Evolutionary conservation across 2,329 filamentous ascomycete species (phyloP), one percentile per base, ranked within the genome.

Genomic region (Graphilbum ipis-grandicollis): DNA sequence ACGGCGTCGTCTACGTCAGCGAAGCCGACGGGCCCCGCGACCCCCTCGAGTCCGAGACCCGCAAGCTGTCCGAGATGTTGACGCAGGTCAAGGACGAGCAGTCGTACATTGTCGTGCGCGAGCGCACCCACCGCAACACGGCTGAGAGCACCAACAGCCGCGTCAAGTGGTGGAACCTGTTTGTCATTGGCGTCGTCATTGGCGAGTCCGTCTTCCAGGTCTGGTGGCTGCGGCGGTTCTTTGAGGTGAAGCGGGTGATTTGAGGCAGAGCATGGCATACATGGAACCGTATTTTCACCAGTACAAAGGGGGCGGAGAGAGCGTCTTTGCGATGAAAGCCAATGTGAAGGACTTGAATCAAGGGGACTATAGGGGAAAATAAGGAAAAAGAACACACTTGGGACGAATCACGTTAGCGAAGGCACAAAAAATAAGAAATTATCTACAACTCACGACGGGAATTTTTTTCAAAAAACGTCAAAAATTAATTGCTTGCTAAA

Each of bases 141-240:
- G 90, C 90, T 45, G 90, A 98, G 66, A 94, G 86, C 70, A 98
- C 90, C 52, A 98, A 98, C 60, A 72, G 75, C 48, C 73, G 90
- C 47, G 90, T 98, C 56, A 98, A 98, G 68, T 98, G 90, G 90
- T 98, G 90, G 90, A 94, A 90, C 59, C 71, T 96, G 50, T 96
- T 96, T 60, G 86, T 98, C 60, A 75, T 98, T 46, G 71, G 75
- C 39, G 76, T 96, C 35, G 71, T 98, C 44, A 68, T 92, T 46
- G 85, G 80, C 50, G 84, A 96, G 65, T 90, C 85, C 42, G 65
- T 94, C 47, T 98, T 98, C 68, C 90, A 98, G 65, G 88, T 98
- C 46, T 98, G 90, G 88, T 98, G 90, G 86, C 61, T 98, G 56
- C 90, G 93, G 65, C 75, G 90, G 54, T 98, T 98, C 71, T 94